phyloP scores from a whole-genome alignment of 2,329 filamentous ascomycete genomes.

The Ophiobolus disseminans region DNA sequence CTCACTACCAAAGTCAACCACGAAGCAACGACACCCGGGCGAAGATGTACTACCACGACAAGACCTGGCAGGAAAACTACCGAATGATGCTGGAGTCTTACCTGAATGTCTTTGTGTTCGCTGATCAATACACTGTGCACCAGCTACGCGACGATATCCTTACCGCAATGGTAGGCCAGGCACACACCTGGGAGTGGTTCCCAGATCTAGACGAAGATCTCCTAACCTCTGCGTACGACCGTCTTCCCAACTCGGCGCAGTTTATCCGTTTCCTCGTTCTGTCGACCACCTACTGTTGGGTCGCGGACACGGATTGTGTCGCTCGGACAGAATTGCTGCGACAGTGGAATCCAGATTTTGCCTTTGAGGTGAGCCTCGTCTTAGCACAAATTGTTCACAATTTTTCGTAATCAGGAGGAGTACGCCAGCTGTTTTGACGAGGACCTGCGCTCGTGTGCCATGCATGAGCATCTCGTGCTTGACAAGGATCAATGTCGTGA shows the following conservation, averaged over 20 bases:
- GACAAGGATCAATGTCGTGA: slow-evolving; percentile 6
- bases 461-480: slow-evolving; percentile 7
- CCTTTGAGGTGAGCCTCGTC: neutral
- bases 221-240: slow-evolving; percentile 2
- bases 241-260: slow-evolving; percentile 8
- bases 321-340: neutral
- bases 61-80: neutral
- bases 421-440: neutral
- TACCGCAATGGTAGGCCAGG: slow-evolving; percentile 10
- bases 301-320: neutral
- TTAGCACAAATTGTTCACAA: neutral
- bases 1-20: neutral
- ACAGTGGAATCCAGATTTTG: neutral
- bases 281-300: neutral
- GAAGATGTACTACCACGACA: neutral
- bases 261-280: neutral
- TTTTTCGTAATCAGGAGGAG: neutral
- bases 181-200: slow-evolving; percentile 4
- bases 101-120: slow-evolving; percentile 20
- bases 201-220: slow-evolving; percentile 1
- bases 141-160: slow-evolving; percentile 20
- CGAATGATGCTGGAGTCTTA: neutral
- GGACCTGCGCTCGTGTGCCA: neutral
- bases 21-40: neutral
- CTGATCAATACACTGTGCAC: slow-evolving; percentile 16